Evolutionary conservation across 768 basidiomycete genomes (phyloP).

Genomic region (Leccinum subtestaceum): DNA sequence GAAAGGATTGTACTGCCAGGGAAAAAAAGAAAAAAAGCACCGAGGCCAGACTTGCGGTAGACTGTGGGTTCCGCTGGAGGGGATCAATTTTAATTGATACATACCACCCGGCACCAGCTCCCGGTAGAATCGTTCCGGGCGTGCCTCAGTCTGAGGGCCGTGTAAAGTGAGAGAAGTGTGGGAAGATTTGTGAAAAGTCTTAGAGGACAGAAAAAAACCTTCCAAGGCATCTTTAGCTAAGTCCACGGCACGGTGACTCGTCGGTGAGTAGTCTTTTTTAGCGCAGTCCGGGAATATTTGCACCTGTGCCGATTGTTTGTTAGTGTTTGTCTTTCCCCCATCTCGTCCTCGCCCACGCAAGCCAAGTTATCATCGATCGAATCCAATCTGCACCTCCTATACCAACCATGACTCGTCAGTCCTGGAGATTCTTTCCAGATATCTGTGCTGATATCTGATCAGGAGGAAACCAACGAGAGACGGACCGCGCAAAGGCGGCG

Average conservation of each 20-base stretch:
- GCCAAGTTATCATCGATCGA: constrained; percentile 6
- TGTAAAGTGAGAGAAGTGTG: constrained; percentile 7
- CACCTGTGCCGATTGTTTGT: constrained; percentile 19
- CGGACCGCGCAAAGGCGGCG: constrained; percentile 67
- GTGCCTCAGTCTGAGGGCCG: constrained; percentile 7
- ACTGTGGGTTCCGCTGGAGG: constrained; percentile 6
- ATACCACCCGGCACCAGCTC: constrained; percentile 4
- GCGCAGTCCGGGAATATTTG: not conserved
- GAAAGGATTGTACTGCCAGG: constrained; percentile 10
- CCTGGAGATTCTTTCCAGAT: not conserved
- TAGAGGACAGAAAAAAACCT: not conserved
- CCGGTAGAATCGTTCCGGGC: constrained; percentile 8
- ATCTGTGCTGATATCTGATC: constrained; percentile 15
- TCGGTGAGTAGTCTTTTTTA: no score
- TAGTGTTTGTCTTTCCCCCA: constrained; percentile 17
- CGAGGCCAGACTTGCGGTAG: constrained; percentile 5
- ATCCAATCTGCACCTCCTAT: not conserved
- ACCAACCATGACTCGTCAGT: constrained; percentile 55
- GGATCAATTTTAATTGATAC: constrained; percentile 7
- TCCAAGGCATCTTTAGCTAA: not conserved
- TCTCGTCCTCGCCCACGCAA: not conserved
- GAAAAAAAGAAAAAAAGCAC: not conserved
- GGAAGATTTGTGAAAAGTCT: constrained; percentile 11
- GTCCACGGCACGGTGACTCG: not conserved
- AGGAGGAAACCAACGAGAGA: constrained; percentile 85